Evolutionary conservation across 208 protist species (phyloP), one percentile per base, ranked within the genome.

Genomic region (Herpetomonas tarakana): DNA sequence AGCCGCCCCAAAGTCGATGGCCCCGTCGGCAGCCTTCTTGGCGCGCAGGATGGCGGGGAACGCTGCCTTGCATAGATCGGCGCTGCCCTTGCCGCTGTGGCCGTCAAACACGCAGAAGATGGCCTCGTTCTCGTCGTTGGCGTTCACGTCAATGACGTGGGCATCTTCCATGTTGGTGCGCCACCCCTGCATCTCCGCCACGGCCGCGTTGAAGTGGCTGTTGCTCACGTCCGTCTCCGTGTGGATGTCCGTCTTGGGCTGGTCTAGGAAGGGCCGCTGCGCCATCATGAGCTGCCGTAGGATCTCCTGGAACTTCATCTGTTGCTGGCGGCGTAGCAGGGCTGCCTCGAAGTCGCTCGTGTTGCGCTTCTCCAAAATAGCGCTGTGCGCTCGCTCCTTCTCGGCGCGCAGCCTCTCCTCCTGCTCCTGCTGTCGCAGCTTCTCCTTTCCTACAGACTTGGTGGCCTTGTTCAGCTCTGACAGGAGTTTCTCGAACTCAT

Each of bases 81-180:
- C 88, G 25, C 66, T 68, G 22, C 57, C 57, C 31, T 73, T 70
- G 31, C 88, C 87, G 18, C 74, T 82, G 66, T 97, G 92, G 50
- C 92, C 92, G 55, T 97, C 92, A 62, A 94, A 97, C 19, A 97
- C 89, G 30, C 72, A 71, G 69, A 93, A 95, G 28, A 94, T 63
- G 16, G 65, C 81, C 49, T 90, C 81, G 26, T 62, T 51, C 53
- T 79, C 80, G 31, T 83, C 54, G 0, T 64, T 45, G 28, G 50
- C 54, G 25, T 41, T 66, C 3, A 90, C 67, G 47, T 90, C 70
- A 38, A 96, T 62, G 25, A 89, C 29, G 59, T 94, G 81, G 14
- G 74, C 81, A 45, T 96, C 91, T 58, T 96, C 88, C 91, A 96
- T 96, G 27, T 78, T 65, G n/a, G 74, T 62, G n/a, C 88, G 88